Conservation (phyloP, 2,329 filamentous ascomycete species). For the Dryadomyces quercivorus region DNA sequence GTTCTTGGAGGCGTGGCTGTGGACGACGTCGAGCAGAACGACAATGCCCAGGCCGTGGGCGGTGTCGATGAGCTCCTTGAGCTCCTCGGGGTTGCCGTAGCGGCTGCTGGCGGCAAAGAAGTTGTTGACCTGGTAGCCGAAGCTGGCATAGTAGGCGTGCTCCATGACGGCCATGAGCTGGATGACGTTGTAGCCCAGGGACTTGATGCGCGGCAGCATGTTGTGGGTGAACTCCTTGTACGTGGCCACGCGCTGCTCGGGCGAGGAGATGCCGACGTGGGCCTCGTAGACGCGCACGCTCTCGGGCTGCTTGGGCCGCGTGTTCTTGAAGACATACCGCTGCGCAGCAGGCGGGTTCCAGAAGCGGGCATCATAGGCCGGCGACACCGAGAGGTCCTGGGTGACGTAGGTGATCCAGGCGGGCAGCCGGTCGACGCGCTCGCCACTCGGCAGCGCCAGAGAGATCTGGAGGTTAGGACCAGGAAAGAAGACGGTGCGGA, state of each 20-base stretch:
- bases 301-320: constrained; percentile 66
- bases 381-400: constrained; percentile 80
- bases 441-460: constrained; percentile 64
- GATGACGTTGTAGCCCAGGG: constrained; percentile 91
- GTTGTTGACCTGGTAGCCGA: constrained; percentile 97
- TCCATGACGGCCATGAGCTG: constrained; percentile 99
- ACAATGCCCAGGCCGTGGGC: constrained; percentile 85
- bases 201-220: constrained; percentile 82
- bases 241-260: constrained; percentile 75
- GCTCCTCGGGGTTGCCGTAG: constrained; percentile 83
- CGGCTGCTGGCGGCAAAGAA: constrained; percentile 97
- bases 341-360: constrained; percentile 81
- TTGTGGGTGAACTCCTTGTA: constrained; percentile 96
- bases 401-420: constrained; percentile 98
- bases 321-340: constrained; percentile 74
- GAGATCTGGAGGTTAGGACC: constrained; percentile 57
- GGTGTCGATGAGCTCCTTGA: constrained; percentile 93
- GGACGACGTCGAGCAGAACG: constrained; percentile 88
- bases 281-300: constrained; percentile 95
- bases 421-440: constrained; percentile 76
- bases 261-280: constrained; percentile 94
- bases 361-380: constrained; percentile 88
- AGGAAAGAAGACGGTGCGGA: no score
- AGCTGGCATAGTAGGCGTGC: constrained; percentile 97
- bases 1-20: constrained; percentile 97